Base-by-base conservation (phyloP, 1,284 basidiomycete species). In the Coniophora puteana region DNA sequence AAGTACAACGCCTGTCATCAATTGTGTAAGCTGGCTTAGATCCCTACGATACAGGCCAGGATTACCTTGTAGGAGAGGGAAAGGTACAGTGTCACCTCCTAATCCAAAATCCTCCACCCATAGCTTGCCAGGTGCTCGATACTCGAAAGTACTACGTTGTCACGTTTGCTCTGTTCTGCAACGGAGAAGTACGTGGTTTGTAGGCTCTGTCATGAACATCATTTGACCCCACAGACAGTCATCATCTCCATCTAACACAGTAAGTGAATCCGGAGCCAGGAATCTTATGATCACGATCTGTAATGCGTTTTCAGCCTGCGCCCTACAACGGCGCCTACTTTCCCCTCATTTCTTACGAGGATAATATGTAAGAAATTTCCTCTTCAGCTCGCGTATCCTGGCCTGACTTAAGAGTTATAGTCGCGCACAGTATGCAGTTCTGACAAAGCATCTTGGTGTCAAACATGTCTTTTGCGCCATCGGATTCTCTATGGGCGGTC, bases 401-500 rank as follows among this genome's bases (percentile, higher is more conserved):
- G 8, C n/a, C 29, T n/a, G 10, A n/a, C 26, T 27, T n/a, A 27
- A 8, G n/a, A 27, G 45, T 23, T 36, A 2, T 42, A 78, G 78
- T 43, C 74, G 71, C 14, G 74, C 78, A 7, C 78, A 81, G 51
- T 66, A 77, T 51, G 62, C 67, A 12, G 74, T 80, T 5, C 65
- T 80, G 5, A 74, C 69, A 20, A 66, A 73, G 46, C 59, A 65
- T 18, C 59, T 80, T 5, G 69, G 68, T 4, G 58, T 81, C 14
- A 58, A 68, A 36, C 72, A 76, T 49, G 57, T 76, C 0, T 67
- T 64, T 43, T 69, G 71, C 32, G 76, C 71, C 20, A 65, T 79
- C 14, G 77, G 76, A 0, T 81, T 80, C 52, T 80, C 76, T 7
- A 81, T 81, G 78, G 76, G 78, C 28, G 79, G 69, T 2, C 77